Conservation (phyloP, 106 monocot species). For the Phalaenopsis aphrodite region DNA sequence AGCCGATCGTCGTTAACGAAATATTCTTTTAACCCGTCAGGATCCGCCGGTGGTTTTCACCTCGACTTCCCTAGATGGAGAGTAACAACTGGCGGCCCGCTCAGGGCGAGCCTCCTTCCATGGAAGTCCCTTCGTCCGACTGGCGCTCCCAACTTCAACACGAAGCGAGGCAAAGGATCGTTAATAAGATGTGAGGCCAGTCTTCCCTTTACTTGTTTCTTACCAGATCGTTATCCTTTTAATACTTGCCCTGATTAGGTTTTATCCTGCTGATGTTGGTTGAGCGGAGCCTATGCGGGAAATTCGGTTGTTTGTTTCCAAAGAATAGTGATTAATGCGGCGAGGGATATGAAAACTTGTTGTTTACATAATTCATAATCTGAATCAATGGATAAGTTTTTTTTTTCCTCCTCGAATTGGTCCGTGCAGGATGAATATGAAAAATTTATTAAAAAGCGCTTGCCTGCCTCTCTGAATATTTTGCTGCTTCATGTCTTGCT, state of each 20-base stretch:
- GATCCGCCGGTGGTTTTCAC: not conserved
- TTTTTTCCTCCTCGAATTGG: not conserved
- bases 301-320: not conserved
- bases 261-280: too few species aligned
- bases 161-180: conserved; percentile 42
- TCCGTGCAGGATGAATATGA: not conserved
- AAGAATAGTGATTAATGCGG: not conserved
- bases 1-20: too few species aligned
- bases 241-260: too few species aligned
- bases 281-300: not conserved
- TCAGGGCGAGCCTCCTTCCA: conserved; percentile 14
- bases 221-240: not conserved
- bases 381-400: not conserved
- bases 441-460: not conserved
- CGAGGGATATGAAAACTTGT: not conserved
- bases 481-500: not conserved
- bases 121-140: conserved; percentile 17
- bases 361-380: not conserved
- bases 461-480: too few species aligned
- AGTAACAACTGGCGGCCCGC: conserved; percentile 19
- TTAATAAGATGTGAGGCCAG: conserved; percentile 53
- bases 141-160: conserved; percentile 53
- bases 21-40: too few species aligned
- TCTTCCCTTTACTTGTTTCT: not conserved
- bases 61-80: not conserved